These are phyloP conservation scores for Cucurbitaria berberidis DNA, from an alignment of 2,329 filamentous ascomycete genomes.

Conservation along the genomic window DNA sequence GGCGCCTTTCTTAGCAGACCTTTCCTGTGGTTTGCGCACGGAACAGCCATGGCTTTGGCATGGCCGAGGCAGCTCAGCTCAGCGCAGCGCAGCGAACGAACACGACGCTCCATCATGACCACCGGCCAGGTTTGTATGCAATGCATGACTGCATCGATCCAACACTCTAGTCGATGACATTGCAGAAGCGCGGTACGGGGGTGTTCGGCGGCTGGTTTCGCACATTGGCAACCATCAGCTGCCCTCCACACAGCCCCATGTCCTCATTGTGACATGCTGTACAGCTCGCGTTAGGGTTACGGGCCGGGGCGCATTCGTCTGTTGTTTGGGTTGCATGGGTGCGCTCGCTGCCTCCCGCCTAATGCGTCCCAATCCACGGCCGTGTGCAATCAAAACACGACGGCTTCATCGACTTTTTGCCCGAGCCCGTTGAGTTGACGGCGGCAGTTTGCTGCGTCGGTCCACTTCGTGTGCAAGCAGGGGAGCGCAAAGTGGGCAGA, in stretches of 20 bases:
- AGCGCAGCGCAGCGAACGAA: slow-evolving; percentile 7
- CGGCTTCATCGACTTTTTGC: slow-evolving; percentile 14
- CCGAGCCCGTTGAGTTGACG: slow-evolving; percentile 23
- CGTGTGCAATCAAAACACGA: slow-evolving; percentile 27
- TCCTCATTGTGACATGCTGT: slow-evolving; percentile 34
- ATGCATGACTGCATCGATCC: slow-evolving; percentile 23
- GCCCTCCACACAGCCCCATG: slow-evolving; percentile 33
- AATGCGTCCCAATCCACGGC: slow-evolving; percentile 31
- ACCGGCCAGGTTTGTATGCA: too few species aligned
- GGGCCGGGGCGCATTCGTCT: slow-evolving; percentile 41
- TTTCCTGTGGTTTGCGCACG: slow-evolving; percentile 10
- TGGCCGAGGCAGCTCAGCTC: too few species aligned
- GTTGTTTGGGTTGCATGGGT: slow-evolving; percentile 32
- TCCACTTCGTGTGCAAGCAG: slow-evolving; percentile 21
- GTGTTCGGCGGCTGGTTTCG: slow-evolving; percentile 16
- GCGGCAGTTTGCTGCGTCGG: slow-evolving; percentile 29
- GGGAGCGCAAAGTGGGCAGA: slow-evolving; percentile 14
- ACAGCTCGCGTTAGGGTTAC: slow-evolving; percentile 38
- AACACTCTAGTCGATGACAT: slow-evolving; percentile 21
- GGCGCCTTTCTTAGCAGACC: slow-evolving; percentile 26
- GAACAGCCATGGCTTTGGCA: neutral
- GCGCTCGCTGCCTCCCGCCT: slow-evolving; percentile 31
- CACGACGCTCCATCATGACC: slow-evolving; percentile 4
- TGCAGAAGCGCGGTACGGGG: slow-evolving; percentile 17
- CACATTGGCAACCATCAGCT: slow-evolving; percentile 25